A percentile compares a stretch with the other conserved stretches of the same genome.
These are phyloP conservation scores for Epichloe typhina DNA, from an alignment of 2,329 filamentous ascomycete genomes.

Conservation along the genomic window DNA sequence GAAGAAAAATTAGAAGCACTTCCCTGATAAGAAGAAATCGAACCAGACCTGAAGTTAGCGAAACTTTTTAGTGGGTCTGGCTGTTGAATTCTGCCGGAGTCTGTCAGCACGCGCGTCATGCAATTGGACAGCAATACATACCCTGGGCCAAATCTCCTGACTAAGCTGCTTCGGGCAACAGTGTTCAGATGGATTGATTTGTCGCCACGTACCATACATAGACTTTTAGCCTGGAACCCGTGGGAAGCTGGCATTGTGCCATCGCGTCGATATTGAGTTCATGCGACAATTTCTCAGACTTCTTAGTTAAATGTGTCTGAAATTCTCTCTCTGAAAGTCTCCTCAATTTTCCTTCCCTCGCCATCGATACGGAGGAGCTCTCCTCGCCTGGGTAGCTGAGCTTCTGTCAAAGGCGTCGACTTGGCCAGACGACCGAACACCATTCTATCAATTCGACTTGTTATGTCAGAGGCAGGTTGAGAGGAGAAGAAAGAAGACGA, in stretches of 20 bases:
- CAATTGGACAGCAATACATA: not conserved
- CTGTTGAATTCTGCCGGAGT: not conserved
- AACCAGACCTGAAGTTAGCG: not conserved
- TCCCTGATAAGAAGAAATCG: not conserved
- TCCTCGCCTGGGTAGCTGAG: not conserved
- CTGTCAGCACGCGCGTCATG: not conserved
- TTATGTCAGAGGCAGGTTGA: not conserved
- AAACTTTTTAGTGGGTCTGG: constrained; percentile 13
- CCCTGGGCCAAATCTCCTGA: constrained; percentile 5
- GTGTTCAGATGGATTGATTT: not conserved
- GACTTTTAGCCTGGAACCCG: not conserved
- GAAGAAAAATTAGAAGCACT: not conserved
- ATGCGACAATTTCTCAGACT: not conserved
- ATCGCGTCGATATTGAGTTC: not conserved
- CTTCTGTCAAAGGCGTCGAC: not conserved
- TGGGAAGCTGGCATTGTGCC: not conserved
- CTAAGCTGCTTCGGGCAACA: constrained; percentile 8
- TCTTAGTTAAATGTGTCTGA: too few relatives aligned
- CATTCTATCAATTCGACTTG: not conserved
- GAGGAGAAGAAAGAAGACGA: constrained; percentile 11
- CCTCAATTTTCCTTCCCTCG: not conserved
- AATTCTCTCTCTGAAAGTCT: not conserved
- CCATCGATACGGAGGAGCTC: not conserved
- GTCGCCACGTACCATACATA: not conserved
- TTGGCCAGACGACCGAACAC: not conserved